Conservation (phyloP, 495 filamentous ascomycete genomes). For the Hypoxylon rickii region DNA sequence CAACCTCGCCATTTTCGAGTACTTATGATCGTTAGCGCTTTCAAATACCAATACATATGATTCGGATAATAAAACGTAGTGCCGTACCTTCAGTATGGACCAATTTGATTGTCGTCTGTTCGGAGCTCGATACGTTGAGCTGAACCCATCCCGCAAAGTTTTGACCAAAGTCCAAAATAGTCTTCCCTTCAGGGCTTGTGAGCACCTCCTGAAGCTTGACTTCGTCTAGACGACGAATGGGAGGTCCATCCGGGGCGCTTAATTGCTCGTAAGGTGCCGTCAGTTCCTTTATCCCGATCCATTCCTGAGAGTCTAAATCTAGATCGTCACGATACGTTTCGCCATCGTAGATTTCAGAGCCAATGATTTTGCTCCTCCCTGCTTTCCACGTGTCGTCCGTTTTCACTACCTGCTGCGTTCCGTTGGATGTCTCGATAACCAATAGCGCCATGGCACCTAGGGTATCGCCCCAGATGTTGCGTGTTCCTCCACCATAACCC, state of each 20-base stretch:
- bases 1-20: constrained; percentile 56
- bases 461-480: constrained; percentile 52
- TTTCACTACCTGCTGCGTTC: constrained; percentile 32
- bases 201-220: constrained; percentile 44
- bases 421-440: constrained; percentile 30
- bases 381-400: constrained; percentile 53
- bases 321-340: constrained; percentile 46
- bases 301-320: constrained; percentile 32
- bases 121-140: constrained; percentile 41
- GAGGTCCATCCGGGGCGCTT: constrained; percentile 45
- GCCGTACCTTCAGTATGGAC: constrained; percentile 49
- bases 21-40: constrained; percentile 36
- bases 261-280: constrained; percentile 35
- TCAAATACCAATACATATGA: no score
- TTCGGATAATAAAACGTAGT: no score
- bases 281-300: constrained; percentile 35
- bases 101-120: constrained; percentile 44
- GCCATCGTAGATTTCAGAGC: constrained; percentile 59
- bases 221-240: constrained; percentile 43
- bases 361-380: constrained; percentile 45
- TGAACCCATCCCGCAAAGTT: constrained; percentile 59
- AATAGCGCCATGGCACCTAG: constrained; percentile 53
- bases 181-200: constrained; percentile 51
- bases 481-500: constrained; percentile 40
- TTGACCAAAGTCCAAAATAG: constrained; percentile 60